Base-by-base conservation (phyloP, 257 asterid genomes). In the Penstemon eatonii region DNA sequence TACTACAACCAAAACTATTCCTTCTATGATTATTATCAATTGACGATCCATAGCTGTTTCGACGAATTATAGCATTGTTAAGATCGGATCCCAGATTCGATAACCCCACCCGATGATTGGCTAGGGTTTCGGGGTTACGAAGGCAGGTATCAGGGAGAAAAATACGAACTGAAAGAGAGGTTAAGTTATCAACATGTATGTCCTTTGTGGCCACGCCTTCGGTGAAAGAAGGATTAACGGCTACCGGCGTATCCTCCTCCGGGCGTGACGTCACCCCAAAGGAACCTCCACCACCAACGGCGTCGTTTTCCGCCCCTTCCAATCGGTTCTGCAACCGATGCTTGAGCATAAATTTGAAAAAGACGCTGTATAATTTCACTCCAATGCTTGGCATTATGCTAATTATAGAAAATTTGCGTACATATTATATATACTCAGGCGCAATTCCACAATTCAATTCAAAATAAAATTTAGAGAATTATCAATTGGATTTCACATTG, bases 141-240 rank as follows among this genome's bases (percentile, higher is more conserved):
- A 87, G 88, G 74, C 91, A 88, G 7, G 94, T 81, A 13, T 93
- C 96, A 0, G 99, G 99, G 10, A 93, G 89, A 56, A 93, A 93
- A 9, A 93, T 82, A 37, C 99, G 91, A 40, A 93, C 56, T 8
- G 96, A 84, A 43, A 90, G 85, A 57, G 91, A 85, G 4, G 96
- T 90, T 42, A 85, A 46, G 9, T 92, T 94, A 78, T 90, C 99
- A 45, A 93, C 86, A 65, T 93, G 97, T 19, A 90, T 78, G 40
- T 93, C 97, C 66, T 93, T 93, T n/a, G 99, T 88, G 61, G 97
- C 97, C 42, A 93, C 99, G 41, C 96, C 97, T 60, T 93, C 97
- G 72, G 92, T 71, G 81, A 93, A 93, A 5, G 86, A 70, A 56
- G 97, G 99, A 66, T 85, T 93, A 1, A 92, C 76, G 11, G 97